Percentiles rank a stretch among this genome's conserved stretches.
phyloP scores from a whole-genome alignment of 192 early-diverging fungal species.

The Gamsiella multidivaricata region DNA sequence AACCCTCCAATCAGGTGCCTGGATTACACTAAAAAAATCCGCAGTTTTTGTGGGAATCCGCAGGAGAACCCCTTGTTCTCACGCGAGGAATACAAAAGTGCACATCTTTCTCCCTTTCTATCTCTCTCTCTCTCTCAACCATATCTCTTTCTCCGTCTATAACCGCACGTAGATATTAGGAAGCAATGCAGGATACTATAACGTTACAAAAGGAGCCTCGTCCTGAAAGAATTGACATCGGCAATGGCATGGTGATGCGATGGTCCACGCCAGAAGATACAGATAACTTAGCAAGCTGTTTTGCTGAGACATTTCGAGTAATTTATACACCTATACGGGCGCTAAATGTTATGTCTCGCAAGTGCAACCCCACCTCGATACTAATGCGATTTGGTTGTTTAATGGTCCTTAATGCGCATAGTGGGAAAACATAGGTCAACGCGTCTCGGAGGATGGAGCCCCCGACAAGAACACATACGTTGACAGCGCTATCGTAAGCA shows the following conservation, averaged over 20 bases:
- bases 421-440: background rate
- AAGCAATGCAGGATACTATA: background rate
- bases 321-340: too few species aligned
- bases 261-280: conserved; percentile 28
- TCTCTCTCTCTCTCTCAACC: too few species aligned
- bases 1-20: too few species aligned
- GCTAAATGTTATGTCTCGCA: too few species aligned
- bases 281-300: conserved; percentile 4
- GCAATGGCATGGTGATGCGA: conserved; percentile 37
- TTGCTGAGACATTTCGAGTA: conserved; percentile 23
- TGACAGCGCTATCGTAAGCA: background rate
- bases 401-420: too few species aligned
- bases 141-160: too few species aligned
- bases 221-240: conserved; percentile 18
- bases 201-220: conserved; percentile 3
- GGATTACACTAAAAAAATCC: too few species aligned
- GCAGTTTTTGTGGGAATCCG: too few species aligned
- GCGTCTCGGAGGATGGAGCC: background rate
- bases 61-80: too few species aligned
- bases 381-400: background rate
- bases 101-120: too few species aligned
- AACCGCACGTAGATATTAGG: background rate
- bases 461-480: conserved; percentile 14
- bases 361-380: background rate
- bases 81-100: too few species aligned